Conservation (phyloP, 176 grass and related monocot species). For the Alloteropsis semialata region DNA sequence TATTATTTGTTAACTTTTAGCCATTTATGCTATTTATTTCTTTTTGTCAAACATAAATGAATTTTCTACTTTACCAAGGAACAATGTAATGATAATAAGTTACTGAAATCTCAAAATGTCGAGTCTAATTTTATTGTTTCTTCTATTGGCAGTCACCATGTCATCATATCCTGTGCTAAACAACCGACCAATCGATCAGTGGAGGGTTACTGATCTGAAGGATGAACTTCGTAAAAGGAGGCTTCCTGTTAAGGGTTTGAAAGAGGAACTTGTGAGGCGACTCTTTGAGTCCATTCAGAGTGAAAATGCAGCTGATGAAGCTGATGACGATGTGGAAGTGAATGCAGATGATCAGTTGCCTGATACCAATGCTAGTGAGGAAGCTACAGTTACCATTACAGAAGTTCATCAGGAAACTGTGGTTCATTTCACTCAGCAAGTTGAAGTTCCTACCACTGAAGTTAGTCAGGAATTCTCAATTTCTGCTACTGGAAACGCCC, state of each 20-base stretch:
- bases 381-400: conserved; percentile 21
- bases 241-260: conserved; percentile 82
- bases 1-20: neutral
- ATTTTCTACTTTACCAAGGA: neutral
- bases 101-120: neutral
- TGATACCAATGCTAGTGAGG: conserved; percentile 25
- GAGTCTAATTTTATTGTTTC: neutral
- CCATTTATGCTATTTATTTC: neutral
- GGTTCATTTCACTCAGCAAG: conserved; percentile 36
- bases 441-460: conserved; percentile 15
- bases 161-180: conserved; percentile 84
- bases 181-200: conserved; percentile 91
- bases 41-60: neutral
- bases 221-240: conserved; percentile 85
- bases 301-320: conserved; percentile 32
- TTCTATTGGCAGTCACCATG: conserved; percentile 48
- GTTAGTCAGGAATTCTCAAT: neutral
- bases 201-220: conserved; percentile 93
- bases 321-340: conserved; percentile 12
- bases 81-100: neutral
- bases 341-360: neutral
- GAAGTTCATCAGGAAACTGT: conserved; percentile 32
- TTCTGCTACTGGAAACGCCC: neutral
- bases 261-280: conserved; percentile 90
- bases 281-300: conserved; percentile 68